These are phyloP conservation scores for Bocquillonia castaneifolia DNA, from an alignment of 441 rosid species.

Conservation along the genomic window DNA sequence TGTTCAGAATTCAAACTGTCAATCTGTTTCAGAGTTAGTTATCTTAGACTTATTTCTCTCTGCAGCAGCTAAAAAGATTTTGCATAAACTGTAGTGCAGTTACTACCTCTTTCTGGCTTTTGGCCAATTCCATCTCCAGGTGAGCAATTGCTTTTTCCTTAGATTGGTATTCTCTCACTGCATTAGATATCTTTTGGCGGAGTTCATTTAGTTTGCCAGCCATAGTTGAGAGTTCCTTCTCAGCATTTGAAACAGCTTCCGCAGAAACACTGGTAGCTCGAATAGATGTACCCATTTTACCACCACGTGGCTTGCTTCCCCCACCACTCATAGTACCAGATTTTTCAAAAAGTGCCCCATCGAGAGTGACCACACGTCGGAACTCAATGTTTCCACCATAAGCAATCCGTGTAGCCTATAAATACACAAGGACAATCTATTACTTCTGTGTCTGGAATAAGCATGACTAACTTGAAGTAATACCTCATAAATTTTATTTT, in stretches of 20 bases:
- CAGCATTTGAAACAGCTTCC: slow-evolving; percentile 64
- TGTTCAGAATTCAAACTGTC: slow-evolving; percentile 76
- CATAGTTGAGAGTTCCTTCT: slow-evolving; percentile 59
- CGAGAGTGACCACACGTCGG: slow-evolving; percentile 86
- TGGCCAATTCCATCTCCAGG: slow-evolving; percentile 86
- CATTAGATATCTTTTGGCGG: slow-evolving; percentile 55
- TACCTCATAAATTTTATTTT: neutral
- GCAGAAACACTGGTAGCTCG: slow-evolving; percentile 67
- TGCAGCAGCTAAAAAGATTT: slow-evolving; percentile 17
- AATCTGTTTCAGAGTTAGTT: slow-evolving; percentile 41
- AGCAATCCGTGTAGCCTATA: slow-evolving; percentile 85
- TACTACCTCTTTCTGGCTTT: slow-evolving; percentile 78
- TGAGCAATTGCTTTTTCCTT: slow-evolving; percentile 56
- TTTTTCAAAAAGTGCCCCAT: slow-evolving; percentile 91
- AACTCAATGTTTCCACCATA: slow-evolving; percentile 75
- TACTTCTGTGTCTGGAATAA: neutral
- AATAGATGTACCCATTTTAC: slow-evolving; percentile 95
- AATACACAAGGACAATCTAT: slow-evolving; percentile 12
- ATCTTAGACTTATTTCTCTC: slow-evolving; percentile 16
- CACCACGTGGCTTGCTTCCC: slow-evolving; percentile 91
- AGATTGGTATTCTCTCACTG: slow-evolving; percentile 57
- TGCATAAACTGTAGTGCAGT: neutral
- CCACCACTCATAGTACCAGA: slow-evolving; percentile 99
- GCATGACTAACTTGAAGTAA: slow-evolving; percentile 1
- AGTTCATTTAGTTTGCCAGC: slow-evolving; percentile 48